These are phyloP conservation scores for Cytidiella melzeri DNA, from an alignment of 768 basidiomycete genomes.

Conservation along the genomic window DNA sequence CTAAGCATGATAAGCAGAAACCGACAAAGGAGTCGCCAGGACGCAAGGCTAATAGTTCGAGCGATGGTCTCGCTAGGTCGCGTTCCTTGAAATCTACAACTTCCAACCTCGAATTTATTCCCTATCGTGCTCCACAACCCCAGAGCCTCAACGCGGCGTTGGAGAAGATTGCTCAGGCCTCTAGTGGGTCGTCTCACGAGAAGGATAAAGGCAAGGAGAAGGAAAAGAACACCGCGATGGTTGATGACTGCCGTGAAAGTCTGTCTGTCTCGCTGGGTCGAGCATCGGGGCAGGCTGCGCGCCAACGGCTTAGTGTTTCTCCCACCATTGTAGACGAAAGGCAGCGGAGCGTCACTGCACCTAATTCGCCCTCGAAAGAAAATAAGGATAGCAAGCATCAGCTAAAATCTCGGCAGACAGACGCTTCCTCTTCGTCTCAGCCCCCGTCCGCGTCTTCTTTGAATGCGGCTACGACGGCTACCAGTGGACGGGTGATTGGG, in stretches of 20 bases:
- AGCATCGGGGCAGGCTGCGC: slow-evolving; percentile 3
- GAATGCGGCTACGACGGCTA: not conserved
- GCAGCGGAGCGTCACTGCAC: slow-evolving; percentile 1
- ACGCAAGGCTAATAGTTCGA: slow-evolving; percentile 7
- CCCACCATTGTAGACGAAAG: not conserved
- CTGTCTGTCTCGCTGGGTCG: slow-evolving; percentile 6
- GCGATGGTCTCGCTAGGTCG: slow-evolving; percentile 20
- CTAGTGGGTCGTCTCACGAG: not conserved
- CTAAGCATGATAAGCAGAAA: not conserved
- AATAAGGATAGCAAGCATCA: not conserved
- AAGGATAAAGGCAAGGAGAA: slow-evolving; percentile 10
- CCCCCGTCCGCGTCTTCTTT: not conserved
- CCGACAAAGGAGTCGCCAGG: not conserved
- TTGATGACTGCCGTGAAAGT: slow-evolving; percentile 11
- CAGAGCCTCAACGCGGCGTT: slow-evolving; percentile 71
- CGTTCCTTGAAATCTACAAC: slow-evolving; percentile 47
- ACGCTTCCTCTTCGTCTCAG: not conserved
- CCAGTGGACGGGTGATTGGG: slow-evolving; percentile 28
- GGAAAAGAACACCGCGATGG: slow-evolving; percentile 7
- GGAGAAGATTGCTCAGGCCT: slow-evolving; percentile 45
- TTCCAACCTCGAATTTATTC: slow-evolving; percentile 33
- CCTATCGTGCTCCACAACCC: slow-evolving; percentile 46
- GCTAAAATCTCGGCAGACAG: not conserved
- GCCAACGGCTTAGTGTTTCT: slow-evolving; percentile 4
- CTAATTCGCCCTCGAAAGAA: slow-evolving; percentile 1